A percentile compares a stretch with the other conserved stretches of the same genome.
Conservation (phyloP, 1,284 basidiomycete species). For the Heterobasidion irregulare region DNA sequence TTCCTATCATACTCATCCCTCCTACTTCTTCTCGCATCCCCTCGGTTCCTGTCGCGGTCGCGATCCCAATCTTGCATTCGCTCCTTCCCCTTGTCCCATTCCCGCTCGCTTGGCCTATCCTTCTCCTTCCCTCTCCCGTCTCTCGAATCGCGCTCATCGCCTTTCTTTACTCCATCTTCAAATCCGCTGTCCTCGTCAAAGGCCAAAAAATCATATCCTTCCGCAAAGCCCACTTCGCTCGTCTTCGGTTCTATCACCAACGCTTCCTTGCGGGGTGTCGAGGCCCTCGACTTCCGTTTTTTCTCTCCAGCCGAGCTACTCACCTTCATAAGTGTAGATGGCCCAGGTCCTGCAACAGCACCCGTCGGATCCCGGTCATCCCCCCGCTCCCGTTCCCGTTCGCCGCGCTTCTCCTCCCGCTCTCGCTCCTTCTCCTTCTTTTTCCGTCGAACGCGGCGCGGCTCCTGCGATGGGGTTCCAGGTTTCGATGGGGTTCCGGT, state of each 20-base stretch:
- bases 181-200: neutral
- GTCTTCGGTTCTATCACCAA: neutral
- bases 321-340: too few relatives aligned
- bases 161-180: neutral
- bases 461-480: neutral
- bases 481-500: neutral
- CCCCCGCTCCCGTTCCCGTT: neutral
- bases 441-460: neutral
- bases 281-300: neutral
- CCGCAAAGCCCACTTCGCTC: neutral
- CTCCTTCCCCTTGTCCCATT: slow-evolving; percentile 33
- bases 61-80: slow-evolving; percentile 18
- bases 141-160: neutral
- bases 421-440: neutral
- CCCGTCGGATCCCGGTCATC: neutral
- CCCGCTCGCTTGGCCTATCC: slow-evolving; percentile 18
- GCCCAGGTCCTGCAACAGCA: neutral
- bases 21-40: slow-evolving; percentile 29
- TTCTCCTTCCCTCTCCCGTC: neutral
- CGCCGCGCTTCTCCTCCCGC: neutral
- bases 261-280: neutral
- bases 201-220: neutral
- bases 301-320: neutral
- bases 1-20: slow-evolving; percentile 37
- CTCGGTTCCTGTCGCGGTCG: slow-evolving; percentile 18